Conservation (phyloP, 768 basidiomycete species). For the Tylopilus rubrobrunneus region DNA sequence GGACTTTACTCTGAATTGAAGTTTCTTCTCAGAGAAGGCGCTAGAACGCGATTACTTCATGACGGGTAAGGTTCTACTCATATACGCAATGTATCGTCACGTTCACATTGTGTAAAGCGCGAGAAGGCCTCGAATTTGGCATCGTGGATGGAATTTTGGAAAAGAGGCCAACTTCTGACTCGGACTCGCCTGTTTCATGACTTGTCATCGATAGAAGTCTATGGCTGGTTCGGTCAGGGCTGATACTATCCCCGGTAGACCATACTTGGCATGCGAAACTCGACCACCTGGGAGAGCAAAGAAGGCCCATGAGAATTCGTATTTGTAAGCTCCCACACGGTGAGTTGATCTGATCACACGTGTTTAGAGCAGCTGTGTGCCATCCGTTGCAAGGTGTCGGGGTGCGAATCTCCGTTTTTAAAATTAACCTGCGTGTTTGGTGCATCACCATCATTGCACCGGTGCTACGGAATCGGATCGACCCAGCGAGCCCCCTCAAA, state of each 20-base stretch:
- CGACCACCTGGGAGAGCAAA: slow-evolving; percentile 2
- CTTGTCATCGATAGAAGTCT: slow-evolving; percentile 10
- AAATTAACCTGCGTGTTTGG: slow-evolving; percentile 19
- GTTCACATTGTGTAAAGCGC: slow-evolving; percentile 46
- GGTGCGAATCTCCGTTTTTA: slow-evolving; percentile 23
- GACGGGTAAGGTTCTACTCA: slow-evolving; percentile 53
- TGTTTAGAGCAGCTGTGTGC: slow-evolving; percentile 16
- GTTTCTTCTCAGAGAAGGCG: slow-evolving; percentile 60
- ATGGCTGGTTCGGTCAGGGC: slow-evolving; percentile 6
- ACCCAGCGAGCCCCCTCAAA: slow-evolving; percentile 25
- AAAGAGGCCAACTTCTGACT: slow-evolving; percentile 59
- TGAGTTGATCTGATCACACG: slow-evolving; percentile 20
- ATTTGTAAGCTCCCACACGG: slow-evolving; percentile 16
- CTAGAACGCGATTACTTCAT: slow-evolving; percentile 95
- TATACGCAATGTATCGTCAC: slow-evolving; percentile 16
- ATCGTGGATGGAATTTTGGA: slow-evolving; percentile 92
- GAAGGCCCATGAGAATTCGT: slow-evolving; percentile 11
- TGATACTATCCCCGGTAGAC: neutral
- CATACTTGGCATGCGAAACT: slow-evolving; percentile 2
- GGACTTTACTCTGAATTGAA: slow-evolving; percentile 20
- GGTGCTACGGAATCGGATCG: slow-evolving; percentile 24
- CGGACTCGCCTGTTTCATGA: slow-evolving; percentile 22
- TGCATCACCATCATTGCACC: slow-evolving; percentile 6
- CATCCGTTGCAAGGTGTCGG: slow-evolving; percentile 12
- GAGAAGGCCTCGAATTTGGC: slow-evolving; percentile 87